Evolutionary conservation across 306 rosid genomes (phyloP), one percentile per base, ranked within the genome.

Genomic region (Bauhinia variegata): DNA sequence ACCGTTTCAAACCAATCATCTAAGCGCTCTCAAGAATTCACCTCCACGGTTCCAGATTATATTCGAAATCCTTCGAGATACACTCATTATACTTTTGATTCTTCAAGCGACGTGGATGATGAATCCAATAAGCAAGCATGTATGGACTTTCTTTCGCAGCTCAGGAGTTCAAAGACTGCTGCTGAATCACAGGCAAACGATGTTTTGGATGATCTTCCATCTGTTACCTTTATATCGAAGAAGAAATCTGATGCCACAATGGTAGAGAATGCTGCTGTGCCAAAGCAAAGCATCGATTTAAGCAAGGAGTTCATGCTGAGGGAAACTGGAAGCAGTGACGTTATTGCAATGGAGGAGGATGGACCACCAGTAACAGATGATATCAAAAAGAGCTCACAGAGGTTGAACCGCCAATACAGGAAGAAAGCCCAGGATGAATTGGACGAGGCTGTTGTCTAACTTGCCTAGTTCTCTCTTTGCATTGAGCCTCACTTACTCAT

Each of bases 331-430:
- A 80, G 71, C 33, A 77, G 68, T 78, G 91, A 81, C 1, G 78
- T 76, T 56, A 86, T 85, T 82, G 93, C 90, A 47, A 93, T 93
- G 97, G 99, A 93, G 47, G 99, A 88, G 82, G 97, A 93, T 68
- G 95, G 81, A 75, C 76, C 75, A 8, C 85, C 81, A 54, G 72
- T 43, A 13, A 42, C 14, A 37, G 83, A 34, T 32, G 83, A 36
- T 50, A 53, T 44, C 17, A 84, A 63, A 51, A 80, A 72, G 76
- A 68, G 78, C 68, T 74, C 60, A 0, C 95, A 76, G 63, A 88
- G 54, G 80, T 18, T 54, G 6, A 79, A 80, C 63, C 97, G 96
- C 65, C 78, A 81, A 51, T 93, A 88, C 60, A 84, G 99, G 78
- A 73, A 58, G 71, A 90, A 85, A 71, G 47, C 81, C 14, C 79